phyloP scores from a whole-genome alignment of 345 rosid genomes.

The Lumnitzera littorea region DNA sequence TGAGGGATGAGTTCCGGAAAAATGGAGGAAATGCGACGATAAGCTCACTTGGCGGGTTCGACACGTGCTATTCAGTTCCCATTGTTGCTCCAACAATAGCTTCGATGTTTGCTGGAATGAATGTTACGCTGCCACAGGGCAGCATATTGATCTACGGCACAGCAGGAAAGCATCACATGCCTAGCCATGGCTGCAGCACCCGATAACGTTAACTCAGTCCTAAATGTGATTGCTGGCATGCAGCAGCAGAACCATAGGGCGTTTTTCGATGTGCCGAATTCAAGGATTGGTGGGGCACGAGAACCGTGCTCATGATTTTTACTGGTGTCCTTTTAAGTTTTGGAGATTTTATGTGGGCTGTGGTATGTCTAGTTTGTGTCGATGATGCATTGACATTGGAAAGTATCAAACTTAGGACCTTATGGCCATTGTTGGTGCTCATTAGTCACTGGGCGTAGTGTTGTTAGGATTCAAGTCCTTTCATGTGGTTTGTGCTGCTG shows the following conservation, averaged over 20 bases:
- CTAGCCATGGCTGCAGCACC: slow-evolving; percentile 92
- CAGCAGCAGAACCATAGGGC: slow-evolving; percentile 95
- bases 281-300: slow-evolving; percentile 81
- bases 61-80: slow-evolving; percentile 82
- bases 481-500: no score
- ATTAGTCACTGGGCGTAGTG: no score
- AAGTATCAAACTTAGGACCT: no score
- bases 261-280: slow-evolving; percentile 67
- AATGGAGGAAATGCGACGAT: slow-evolving; percentile 44
- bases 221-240: slow-evolving; percentile 90
- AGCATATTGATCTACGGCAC: slow-evolving; percentile 85
- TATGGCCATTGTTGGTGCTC: no score
- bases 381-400: no score
- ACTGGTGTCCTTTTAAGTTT: background rate
- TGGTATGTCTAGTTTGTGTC: no score
- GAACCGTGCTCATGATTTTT: slow-evolving; percentile 54
- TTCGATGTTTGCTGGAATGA: slow-evolving; percentile 83
- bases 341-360: background rate
- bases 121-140: slow-evolving; percentile 69
- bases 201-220: slow-evolving; percentile 70
- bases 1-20: slow-evolving; percentile 61
- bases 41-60: slow-evolving; percentile 83
- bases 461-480: no score
- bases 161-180: slow-evolving; percentile 60
- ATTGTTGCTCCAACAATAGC: slow-evolving; percentile 65